Evolutionary conservation across 345 rosid genomes (phyloP).

Genomic region (Salix dunnii): DNA sequence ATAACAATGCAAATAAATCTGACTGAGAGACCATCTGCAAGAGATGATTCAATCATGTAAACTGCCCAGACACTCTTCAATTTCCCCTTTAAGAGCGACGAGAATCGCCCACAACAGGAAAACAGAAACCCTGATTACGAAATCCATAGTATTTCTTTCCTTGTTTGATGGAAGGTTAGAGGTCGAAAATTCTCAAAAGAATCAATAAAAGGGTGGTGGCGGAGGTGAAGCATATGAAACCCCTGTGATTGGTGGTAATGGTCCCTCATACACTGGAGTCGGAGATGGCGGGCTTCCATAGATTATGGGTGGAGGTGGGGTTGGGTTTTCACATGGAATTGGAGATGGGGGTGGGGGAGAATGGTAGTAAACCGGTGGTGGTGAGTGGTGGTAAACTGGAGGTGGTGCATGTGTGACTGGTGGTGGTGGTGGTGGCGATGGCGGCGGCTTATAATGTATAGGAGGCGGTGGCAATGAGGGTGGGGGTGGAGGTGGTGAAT

Average conservation of each 20-base stretch:
- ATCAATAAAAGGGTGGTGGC: constrained; percentile 95
- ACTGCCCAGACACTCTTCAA: background rate
- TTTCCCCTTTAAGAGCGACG: constrained; percentile 37
- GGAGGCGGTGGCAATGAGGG: constrained; percentile 37
- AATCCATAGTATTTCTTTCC: constrained; percentile 2
- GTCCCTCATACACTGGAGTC: background rate
- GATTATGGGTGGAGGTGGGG: background rate
- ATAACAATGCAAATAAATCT: constrained; percentile 8
- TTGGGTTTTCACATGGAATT: background rate
- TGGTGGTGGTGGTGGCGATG: constrained; percentile 36
- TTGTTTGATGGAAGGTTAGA: constrained; percentile 33
- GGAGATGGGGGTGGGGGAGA: background rate
- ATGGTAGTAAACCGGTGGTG: constrained; percentile 41
- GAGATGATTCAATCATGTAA: background rate
- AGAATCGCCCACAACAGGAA: constrained; percentile 39
- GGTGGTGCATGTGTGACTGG: constrained; percentile 21
- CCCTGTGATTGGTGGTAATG: background rate
- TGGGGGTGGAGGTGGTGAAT: constrained; percentile 54
- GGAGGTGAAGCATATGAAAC: constrained; percentile 46
- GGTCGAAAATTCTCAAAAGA: constrained; percentile 57
- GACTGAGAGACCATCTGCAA: background rate
- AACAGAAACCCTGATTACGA: constrained; percentile 16
- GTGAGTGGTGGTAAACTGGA: background rate
- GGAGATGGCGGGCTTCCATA: background rate
- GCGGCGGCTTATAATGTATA: constrained; percentile 20